Evolutionary conservation across 1,284 basidiomycete species (phyloP), one percentile per base, ranked within the genome.

Genomic region (Gymnopus androsaceus): DNA sequence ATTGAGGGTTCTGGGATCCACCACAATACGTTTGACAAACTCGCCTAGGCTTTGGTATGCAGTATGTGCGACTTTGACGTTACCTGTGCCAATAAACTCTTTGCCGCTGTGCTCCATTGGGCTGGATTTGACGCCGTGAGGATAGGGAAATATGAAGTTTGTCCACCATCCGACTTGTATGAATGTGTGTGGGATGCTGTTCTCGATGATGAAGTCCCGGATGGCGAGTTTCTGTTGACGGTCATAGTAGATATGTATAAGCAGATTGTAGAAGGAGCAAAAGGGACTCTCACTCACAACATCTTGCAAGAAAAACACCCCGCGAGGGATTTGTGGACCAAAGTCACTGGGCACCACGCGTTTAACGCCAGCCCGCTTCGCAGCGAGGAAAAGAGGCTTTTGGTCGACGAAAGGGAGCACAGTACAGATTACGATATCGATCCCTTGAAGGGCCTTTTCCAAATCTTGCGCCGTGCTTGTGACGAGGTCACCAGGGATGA

Each of bases 1-100:
- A 36, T 55, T 55, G 11, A 55, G 34, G 12, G 53, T 55, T 28
- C 53, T 49, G 6, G 46, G 45, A 55, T 55, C 53, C 6, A 15
- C 21, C 8, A 55, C 40, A 23, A 55, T 55, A 4, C 44, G 17
- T 19, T 17, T 33, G 4, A 55, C 36, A 27, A 55, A 49, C 19
- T 37, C 21, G 12, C 45, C 45, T 5, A 55, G 9, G 17, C 40
- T 21, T n/a, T 28, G n/a, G 12, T 30, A 30, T 17, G 17, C 48
- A 7, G 40, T 56, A 28, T 33, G 41, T 9, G 45, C 27, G 17
- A 37, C 37, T 15, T 42, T 40, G 49, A 51, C 34, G 2, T 51
- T 38, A 7, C 49, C 49, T 14, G 49, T 31, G 21, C 46, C 46
- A 14, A 14, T 19, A n/a, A 48, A 48, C 27, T 48, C 25, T 21